Evolutionary conservation across 305 asterid genomes (phyloP).

Genomic region (Nicotiana rustica): DNA sequence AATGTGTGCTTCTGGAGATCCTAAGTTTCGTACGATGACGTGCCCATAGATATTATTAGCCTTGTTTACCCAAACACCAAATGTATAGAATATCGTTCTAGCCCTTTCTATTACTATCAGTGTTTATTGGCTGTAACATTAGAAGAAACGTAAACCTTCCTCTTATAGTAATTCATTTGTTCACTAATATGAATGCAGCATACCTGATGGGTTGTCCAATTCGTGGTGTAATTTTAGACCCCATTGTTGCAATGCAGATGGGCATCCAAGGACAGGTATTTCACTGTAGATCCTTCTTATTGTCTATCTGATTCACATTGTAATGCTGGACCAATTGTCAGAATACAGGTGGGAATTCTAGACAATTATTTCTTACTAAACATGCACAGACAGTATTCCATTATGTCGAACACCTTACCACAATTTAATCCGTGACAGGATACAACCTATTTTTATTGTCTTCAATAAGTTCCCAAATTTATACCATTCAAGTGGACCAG

Average conservation of each 20-base stretch:
- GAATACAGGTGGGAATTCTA: conserved; percentile 26
- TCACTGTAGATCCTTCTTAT: conserved; percentile 8
- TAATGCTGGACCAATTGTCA: not conserved
- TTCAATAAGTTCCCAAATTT: not conserved
- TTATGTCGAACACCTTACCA: not conserved
- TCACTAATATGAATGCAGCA: conserved; percentile 61
- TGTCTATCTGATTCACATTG: not conserved
- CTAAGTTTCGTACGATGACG: not conserved
- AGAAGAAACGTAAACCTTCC: conserved; percentile 6
- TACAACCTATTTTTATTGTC: not conserved
- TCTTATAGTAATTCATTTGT: conserved; percentile 14
- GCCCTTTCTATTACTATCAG: conserved; percentile 1
- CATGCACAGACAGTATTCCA: not conserved
- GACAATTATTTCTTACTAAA: not conserved
- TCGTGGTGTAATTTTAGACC: conserved; percentile 92
- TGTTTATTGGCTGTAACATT: conserved; percentile 8
- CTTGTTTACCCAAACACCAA: not conserved
- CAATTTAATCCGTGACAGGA: conserved; percentile 1
- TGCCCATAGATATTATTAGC: conserved; percentile 27
- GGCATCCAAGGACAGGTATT: conserved; percentile 98
- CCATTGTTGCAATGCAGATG: conserved; percentile 92
- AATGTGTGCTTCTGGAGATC: not conserved
- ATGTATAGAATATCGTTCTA: not conserved
- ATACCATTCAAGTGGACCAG: not conserved
- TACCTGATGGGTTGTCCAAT: conserved; percentile 97